Conservation (phyloP, 371 early-diverging fungal genomes). For the Haplosporangium sp. region DNA sequence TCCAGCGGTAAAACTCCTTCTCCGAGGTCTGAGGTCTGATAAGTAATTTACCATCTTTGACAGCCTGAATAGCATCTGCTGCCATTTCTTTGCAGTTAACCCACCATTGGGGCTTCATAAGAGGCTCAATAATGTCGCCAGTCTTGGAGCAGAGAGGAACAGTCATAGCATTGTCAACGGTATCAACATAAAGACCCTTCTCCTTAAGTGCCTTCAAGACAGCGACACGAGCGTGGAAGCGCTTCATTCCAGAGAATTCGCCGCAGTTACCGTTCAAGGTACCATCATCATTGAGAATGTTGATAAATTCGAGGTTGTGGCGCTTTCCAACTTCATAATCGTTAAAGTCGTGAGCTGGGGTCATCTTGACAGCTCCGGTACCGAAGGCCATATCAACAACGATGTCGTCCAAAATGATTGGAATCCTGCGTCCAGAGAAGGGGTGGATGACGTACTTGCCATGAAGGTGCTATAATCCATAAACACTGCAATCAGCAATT, state of each 20-base stretch:
- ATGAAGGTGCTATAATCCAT: constrained; percentile 74
- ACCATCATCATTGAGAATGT: constrained; percentile 97
- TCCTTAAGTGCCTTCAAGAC: constrained; percentile 91
- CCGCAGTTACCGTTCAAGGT: constrained; percentile 92
- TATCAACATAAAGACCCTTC: constrained; percentile 90
- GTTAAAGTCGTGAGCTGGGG: constrained; percentile 99
- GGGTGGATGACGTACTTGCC: constrained; percentile 98
- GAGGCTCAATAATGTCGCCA: constrained; percentile 97
- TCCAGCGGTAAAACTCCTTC: constrained; percentile 97
- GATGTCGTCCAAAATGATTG: constrained; percentile 93
- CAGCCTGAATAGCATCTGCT: constrained; percentile 87
- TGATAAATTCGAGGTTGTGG: constrained; percentile 93
- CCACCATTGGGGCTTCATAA: constrained; percentile 99
- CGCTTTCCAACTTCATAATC: constrained; percentile 99
- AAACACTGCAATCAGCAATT: not conserved
- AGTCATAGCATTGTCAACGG: constrained; percentile 92
- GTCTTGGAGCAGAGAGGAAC: constrained; percentile 96
- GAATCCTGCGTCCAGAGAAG: constrained; percentile 90
- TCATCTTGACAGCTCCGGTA: constrained; percentile 99
- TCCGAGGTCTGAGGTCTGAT: constrained; percentile 94
- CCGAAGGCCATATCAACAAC: constrained; percentile 97
- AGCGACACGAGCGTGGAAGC: constrained; percentile 96
- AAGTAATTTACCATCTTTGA: constrained; percentile 85
- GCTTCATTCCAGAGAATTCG: constrained; percentile 89
- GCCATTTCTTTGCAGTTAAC: constrained; percentile 96